These are phyloP conservation scores for Pichia sp. DNA, from an alignment of 1,139 yeast species.

Conservation along the genomic window DNA sequence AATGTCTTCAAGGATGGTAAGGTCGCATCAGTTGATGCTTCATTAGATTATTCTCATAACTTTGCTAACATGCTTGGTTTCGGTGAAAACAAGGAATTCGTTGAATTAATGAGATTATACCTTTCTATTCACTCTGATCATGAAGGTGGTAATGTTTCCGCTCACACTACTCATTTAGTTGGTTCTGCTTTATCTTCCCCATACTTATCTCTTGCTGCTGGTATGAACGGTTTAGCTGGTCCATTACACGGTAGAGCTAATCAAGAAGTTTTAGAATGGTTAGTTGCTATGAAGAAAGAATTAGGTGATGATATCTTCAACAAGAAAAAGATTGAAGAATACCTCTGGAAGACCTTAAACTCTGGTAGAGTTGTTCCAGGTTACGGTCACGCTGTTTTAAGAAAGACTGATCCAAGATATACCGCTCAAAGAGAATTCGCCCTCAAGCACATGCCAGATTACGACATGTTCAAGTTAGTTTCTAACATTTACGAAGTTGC, in stretches of 20 bases:
- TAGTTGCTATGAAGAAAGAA: constrained; percentile 72
- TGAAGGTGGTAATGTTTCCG: constrained; percentile 98
- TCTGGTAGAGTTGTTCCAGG: constrained; percentile 97
- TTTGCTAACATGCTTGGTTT: constrained; percentile 79
- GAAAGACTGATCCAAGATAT: constrained; percentile 97
- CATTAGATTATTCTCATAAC: constrained; percentile 88
- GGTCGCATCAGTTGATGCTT: constrained; percentile 62
- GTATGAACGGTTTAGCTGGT: constrained; percentile 95
- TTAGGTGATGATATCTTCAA: constrained; percentile 62
- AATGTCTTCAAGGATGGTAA: constrained; percentile 85
- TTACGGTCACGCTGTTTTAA: constrained; percentile 93
- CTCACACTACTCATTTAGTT: constrained; percentile 94
- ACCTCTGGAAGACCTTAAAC: constrained; percentile 87
- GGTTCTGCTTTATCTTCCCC: constrained; percentile 96
- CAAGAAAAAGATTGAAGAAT: constrained; percentile 71
- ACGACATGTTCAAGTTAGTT: constrained; percentile 85
- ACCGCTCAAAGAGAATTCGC: constrained; percentile 97
- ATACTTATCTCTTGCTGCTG: constrained; percentile 87
- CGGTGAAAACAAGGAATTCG: constrained; percentile 73
- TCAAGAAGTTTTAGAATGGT: constrained; percentile 95
- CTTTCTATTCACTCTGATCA: constrained; percentile 95
- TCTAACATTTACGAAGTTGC: constrained; percentile 91
- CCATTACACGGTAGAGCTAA: constrained; percentile 98
- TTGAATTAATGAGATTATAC: constrained; percentile 88
- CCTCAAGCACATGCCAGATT: constrained; percentile 94